Base-by-base conservation (phyloP, 169 alveolate species). In the Plasmodium malariae region DNA sequence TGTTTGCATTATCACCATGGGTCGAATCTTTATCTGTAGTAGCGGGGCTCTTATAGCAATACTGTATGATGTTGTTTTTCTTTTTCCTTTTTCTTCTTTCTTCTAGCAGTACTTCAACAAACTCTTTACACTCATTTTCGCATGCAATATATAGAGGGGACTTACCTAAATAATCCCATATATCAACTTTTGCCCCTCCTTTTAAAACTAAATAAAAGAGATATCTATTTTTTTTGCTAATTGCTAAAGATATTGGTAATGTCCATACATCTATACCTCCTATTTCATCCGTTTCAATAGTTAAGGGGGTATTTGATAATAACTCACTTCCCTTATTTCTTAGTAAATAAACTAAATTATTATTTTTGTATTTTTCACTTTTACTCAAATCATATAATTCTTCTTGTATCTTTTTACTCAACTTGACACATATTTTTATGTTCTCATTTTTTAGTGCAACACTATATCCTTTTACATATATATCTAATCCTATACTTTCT, bases 131-230 rank as follows among this genome's bases (percentile, higher is more conserved):
- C 11, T 93, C 94, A 74, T 92, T 78, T 76, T 96, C 98, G 59
- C 98, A 96, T 11, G 98, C 97, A 40, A 85, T 93, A 28, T 91
- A 92, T 26, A 96, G 76, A 49, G 98, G 98, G 1, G 97, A 94
- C 62, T 95, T 95, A 21, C 97, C 97, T 74, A 96, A 62, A 71
- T 94, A 92, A 88, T 96, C 97, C 93, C 97, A 95, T 1, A 95
- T 92, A 72, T 94, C 96, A 26, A 96, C 89, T 63, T 96, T 90
- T 24, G 98, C 98, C 11, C 98, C 98, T 48, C 97, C 80, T 60
- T 89, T 92, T 19, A 96, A 68, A 63, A 96, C 92, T 89, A 96
- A 92, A 60, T 94, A 88, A 88, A 96, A 93, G 28, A 92, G 78
- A 28, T 94, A 94, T 69, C 92, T 93, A 76, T 95, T 95, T 57